phyloP scores from a whole-genome alignment of 495 filamentous ascomycete species.

The Cairneyella variabilis region DNA sequence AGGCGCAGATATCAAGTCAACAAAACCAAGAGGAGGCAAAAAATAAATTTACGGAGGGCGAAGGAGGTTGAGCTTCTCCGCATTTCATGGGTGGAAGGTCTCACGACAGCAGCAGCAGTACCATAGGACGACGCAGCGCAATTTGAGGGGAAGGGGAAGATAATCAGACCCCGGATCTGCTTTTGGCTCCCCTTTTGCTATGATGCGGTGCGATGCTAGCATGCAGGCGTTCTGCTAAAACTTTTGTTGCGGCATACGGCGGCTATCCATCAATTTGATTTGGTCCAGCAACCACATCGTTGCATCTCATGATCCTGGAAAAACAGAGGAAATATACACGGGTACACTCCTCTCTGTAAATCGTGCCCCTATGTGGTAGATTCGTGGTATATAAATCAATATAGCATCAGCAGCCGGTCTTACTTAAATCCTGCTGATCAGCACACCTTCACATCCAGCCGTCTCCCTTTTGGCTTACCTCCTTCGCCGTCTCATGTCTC shows the following conservation, averaged over 20 bases:
- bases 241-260: slow-evolving; percentile 9
- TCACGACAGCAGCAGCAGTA: neutral
- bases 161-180: neutral
- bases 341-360: neutral
- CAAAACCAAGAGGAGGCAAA: neutral
- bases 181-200: neutral
- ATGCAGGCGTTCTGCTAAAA: no score
- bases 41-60: neutral
- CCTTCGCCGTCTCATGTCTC: neutral
- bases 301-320: neutral
- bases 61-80: no score
- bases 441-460: neutral
- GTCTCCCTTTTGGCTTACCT: neutral
- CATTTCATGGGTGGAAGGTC: neutral
- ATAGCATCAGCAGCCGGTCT: neutral
- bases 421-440: neutral
- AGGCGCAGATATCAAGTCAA: no score
- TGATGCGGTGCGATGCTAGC: neutral
- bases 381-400: neutral
- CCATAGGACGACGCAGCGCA: neutral
- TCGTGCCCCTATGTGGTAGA: neutral
- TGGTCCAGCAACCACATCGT: neutral
- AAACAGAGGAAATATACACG: neutral
- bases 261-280: slow-evolving; percentile 13
- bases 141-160: neutral